These are phyloP conservation scores for Cladobotryum mycophilum DNA, from an alignment of 2,329 filamentous ascomycete genomes.

Conservation along the genomic window DNA sequence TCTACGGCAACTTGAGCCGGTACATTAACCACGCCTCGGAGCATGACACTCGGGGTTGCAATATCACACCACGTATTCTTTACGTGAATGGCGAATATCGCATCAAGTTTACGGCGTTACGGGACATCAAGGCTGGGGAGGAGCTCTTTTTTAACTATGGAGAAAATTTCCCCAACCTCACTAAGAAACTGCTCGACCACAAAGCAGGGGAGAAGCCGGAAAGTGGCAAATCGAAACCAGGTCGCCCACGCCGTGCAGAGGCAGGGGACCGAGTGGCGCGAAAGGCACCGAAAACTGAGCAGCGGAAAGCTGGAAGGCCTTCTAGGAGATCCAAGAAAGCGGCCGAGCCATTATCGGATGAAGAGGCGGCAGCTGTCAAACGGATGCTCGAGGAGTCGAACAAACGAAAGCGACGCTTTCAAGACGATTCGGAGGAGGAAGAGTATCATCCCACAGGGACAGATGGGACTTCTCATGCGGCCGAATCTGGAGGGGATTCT, in stretches of 20 bases:
- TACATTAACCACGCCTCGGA: slow-evolving; percentile 74
- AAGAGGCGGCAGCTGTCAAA: slow-evolving; percentile 1
- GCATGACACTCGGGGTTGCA: slow-evolving; percentile 47
- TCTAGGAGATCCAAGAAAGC: slow-evolving; percentile 6
- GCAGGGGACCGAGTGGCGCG: slow-evolving; percentile 16
- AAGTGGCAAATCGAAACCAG: slow-evolving; percentile 17
- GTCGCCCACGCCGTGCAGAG: slow-evolving; percentile 15
- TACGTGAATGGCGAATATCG: slow-evolving; percentile 71
- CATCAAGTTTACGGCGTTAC: slow-evolving; percentile 65
- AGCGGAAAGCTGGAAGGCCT: neutral
- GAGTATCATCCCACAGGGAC: slow-evolving; percentile 23
- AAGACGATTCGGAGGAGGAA: slow-evolving; percentile 25
- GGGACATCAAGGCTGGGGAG: slow-evolving; percentile 62
- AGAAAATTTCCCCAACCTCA: slow-evolving; percentile 58
- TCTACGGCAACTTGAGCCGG: slow-evolving; percentile 71
- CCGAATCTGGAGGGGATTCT: slow-evolving; percentile 19
- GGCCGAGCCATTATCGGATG: slow-evolving; percentile 1
- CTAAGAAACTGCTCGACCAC: slow-evolving; percentile 35
- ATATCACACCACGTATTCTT: slow-evolving; percentile 58
- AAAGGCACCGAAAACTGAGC: slow-evolving; percentile 11
- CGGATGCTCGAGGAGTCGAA: slow-evolving; percentile 11
- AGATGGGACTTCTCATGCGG: slow-evolving; percentile 17
- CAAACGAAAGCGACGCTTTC: slow-evolving; percentile 24
- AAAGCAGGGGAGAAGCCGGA: slow-evolving; percentile 28
- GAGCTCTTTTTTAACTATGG: slow-evolving; percentile 82